A percentile compares a stretch with the other conserved stretches of the same genome.
Conservation (phyloP, 2,329 filamentous ascomycete genomes). For the Sclerotinia nivalis region DNA sequence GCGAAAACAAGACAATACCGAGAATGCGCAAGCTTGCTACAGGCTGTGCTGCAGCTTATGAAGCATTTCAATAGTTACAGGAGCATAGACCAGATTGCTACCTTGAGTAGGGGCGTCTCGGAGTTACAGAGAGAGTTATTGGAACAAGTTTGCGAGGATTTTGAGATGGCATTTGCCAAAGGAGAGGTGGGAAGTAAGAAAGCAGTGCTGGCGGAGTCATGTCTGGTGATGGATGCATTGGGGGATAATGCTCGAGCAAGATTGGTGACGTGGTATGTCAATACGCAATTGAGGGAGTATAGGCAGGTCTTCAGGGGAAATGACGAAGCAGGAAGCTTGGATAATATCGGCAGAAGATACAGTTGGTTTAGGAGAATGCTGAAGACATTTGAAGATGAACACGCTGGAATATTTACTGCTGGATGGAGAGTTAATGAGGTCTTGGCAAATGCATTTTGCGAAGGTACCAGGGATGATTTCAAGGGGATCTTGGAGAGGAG, state of each 20-base stretch:
- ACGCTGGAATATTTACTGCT: slow-evolving; percentile 80
- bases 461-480: slow-evolving; percentile 93
- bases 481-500: slow-evolving; percentile 87
- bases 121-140: slow-evolving; percentile 90
- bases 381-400: slow-evolving; percentile 93
- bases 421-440: slow-evolving; percentile 90
- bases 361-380: slow-evolving; percentile 96
- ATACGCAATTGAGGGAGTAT: slow-evolving; percentile 94
- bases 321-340: slow-evolving; percentile 91
- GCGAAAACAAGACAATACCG: slow-evolving; percentile 87
- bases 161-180: slow-evolving; percentile 92
- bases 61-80: slow-evolving; percentile 97
- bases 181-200: slow-evolving; percentile 73
- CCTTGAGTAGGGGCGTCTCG: slow-evolving; percentile 85
- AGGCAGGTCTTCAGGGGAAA: slow-evolving; percentile 93
- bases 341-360: slow-evolving; percentile 94
- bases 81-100: slow-evolving; percentile 96
- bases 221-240: slow-evolving; percentile 90
- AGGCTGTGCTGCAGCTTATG: slow-evolving; percentile 96
- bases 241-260: slow-evolving; percentile 82
- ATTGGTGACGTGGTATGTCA: slow-evolving; percentile 95
- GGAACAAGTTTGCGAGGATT: slow-evolving; percentile 99
- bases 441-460: slow-evolving; percentile 88
- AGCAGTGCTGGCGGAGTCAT: slow-evolving; percentile 78
- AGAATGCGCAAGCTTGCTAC: slow-evolving; percentile 89